These are phyloP conservation scores for Ceratocystis diversiconidia DNA, from an alignment of 2,329 filamentous ascomycete genomes.

Conservation along the genomic window DNA sequence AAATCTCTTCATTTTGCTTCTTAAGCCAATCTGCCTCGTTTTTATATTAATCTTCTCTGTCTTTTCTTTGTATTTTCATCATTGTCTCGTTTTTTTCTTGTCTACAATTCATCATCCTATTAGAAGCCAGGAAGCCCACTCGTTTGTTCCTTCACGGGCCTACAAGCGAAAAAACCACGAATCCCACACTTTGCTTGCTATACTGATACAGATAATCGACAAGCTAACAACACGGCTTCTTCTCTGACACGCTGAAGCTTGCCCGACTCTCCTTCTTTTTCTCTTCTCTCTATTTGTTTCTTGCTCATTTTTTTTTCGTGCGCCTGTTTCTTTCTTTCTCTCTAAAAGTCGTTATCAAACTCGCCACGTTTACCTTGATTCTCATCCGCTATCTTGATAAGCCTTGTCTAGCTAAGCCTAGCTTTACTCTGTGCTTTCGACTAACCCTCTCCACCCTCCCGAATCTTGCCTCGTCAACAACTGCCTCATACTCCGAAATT, in stretches of 20 bases:
- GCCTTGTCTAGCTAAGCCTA: background rate
- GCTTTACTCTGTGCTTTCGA: background rate
- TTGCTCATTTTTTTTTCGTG: background rate
- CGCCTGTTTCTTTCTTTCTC: background rate
- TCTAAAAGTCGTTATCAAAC: background rate
- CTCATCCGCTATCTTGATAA: no score
- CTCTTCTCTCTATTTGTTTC: background rate
- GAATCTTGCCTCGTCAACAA: background rate
- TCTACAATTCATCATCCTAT: conserved; percentile 5
- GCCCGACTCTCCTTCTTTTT: background rate
- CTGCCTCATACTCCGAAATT: background rate
- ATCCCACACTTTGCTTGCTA: background rate
- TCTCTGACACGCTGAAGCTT: background rate
- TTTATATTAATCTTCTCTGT: conserved; percentile 14
- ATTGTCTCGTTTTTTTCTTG: background rate
- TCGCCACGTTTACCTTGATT: background rate
- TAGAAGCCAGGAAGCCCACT: background rate
- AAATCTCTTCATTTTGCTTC: background rate
- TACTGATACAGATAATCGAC: background rate
- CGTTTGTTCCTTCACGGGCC: background rate
- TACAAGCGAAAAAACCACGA: conserved; percentile 5
- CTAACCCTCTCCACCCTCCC: background rate
- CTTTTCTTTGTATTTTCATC: conserved; percentile 1
- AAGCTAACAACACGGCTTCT: background rate
- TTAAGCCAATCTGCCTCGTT: background rate